Percentiles rank a stretch among this genome's conserved stretches.
Conservation (phyloP, 495 filamentous ascomycete species). For the Hyaloscypha bicolor region DNA sequence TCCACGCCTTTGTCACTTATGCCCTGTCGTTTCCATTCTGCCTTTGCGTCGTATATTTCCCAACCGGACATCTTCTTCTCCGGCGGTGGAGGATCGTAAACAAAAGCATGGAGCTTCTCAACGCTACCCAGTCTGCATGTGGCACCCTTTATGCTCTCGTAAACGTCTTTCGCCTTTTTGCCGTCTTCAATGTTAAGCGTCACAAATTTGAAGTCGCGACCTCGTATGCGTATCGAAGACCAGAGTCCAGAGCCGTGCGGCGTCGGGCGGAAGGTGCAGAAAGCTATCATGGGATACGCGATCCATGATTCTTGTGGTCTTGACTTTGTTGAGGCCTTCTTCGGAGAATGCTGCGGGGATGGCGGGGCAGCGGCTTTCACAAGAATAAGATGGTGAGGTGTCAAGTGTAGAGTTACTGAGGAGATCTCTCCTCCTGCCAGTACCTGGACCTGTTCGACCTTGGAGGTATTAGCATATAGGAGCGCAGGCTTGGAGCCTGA, state of each 20-base stretch:
- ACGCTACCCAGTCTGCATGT: conserved; percentile 82
- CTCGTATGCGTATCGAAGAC: conserved; percentile 84
- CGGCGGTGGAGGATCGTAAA: conserved; percentile 69
- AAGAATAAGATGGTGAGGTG: conserved; percentile 47
- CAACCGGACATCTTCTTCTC: conserved; percentile 83
- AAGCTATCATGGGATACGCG: conserved; percentile 86
- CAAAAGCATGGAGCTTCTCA: conserved; percentile 91
- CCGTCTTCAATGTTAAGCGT: conserved; percentile 86
- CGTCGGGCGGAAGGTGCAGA: conserved; percentile 70
- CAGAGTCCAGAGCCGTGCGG: conserved; percentile 69
- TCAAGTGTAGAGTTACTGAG: conserved; percentile 47
- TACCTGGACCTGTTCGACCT: conserved; percentile 46
- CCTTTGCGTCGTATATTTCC: conserved; percentile 82
- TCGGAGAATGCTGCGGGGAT: conserved; percentile 18
- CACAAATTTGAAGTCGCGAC: conserved; percentile 90
- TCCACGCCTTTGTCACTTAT: conserved; percentile 73
- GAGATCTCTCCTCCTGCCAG: conserved; percentile 44
- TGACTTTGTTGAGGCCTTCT: conserved; percentile 5
- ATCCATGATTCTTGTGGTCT: conserved; percentile 82
- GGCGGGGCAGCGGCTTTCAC: conserved; percentile 30
- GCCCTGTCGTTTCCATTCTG: conserved; percentile 81
- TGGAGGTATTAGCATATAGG: conserved; percentile 10
- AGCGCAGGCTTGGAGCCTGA: neutral
- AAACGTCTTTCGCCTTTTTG: conserved; percentile 78
- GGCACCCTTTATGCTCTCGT: conserved; percentile 80